Evolutionary conservation across 352 stramenopile species (phyloP).

Genomic region (Globisporangium cederbergense): DNA sequence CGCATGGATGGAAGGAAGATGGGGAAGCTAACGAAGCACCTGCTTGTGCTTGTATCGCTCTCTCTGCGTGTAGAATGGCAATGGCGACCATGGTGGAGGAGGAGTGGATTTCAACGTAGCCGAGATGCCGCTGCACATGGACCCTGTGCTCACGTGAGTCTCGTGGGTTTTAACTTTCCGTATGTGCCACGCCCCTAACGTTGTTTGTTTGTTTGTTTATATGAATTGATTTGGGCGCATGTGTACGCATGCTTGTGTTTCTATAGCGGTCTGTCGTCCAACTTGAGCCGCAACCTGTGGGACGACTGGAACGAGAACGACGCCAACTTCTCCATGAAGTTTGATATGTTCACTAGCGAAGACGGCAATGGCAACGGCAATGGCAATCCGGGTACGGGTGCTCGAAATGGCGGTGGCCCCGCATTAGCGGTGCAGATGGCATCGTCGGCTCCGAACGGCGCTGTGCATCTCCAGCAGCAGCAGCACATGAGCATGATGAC

Average conservation of each 20-base stretch:
- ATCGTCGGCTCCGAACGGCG: constrained; percentile 5
- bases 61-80: constrained; percentile 15
- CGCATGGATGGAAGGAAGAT: no score
- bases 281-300: constrained; percentile 82
- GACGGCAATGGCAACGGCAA: constrained; percentile 26
- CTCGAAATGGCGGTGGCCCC: neutral
- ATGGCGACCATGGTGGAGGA: constrained; percentile 17
- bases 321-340: constrained; percentile 58
- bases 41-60: neutral
- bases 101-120: constrained; percentile 47
- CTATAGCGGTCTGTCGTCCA: constrained; percentile 69
- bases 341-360: constrained; percentile 65
- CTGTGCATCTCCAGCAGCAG: constrained; percentile 15
- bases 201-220: neutral
- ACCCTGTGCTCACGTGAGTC: constrained; percentile 69
- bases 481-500: constrained; percentile 15
- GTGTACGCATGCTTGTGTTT: neutral
- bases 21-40: no score
- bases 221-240: neutral
- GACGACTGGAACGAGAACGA: constrained; percentile 87
- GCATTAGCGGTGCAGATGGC: neutral
- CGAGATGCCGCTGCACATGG: constrained; percentile 55
- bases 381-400: neutral
- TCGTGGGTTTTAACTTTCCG: neutral
- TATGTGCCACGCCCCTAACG: neutral